Evolutionary conservation across 495 filamentous ascomycete genomes (phyloP).

Genomic region (Aspergillus hancockii): DNA sequence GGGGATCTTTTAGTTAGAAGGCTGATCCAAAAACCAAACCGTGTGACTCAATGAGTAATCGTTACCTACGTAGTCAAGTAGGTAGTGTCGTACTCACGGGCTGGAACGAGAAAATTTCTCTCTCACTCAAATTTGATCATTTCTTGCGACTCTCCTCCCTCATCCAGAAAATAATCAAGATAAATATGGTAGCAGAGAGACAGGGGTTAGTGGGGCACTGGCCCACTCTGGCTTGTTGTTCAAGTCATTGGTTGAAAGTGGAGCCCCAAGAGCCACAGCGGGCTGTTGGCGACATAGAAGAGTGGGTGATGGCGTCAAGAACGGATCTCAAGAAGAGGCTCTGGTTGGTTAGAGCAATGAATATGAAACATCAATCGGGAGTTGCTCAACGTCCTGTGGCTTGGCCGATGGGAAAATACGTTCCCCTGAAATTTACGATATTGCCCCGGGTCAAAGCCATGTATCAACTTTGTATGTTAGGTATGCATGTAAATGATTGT

Average conservation of each 20-base stretch:
- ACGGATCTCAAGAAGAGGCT: constrained; percentile 9
- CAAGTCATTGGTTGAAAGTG: constrained; percentile 11
- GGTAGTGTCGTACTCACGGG: neutral
- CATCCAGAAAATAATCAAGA: neutral
- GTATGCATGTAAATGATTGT: neutral
- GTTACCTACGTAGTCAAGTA: neutral
- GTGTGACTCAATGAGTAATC: neutral
- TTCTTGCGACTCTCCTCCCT: neutral
- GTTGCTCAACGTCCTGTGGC: constrained; percentile 17
- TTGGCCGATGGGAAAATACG: constrained; percentile 2
- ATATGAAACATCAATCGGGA: constrained; percentile 24
- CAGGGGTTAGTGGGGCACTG: constrained; percentile 6
- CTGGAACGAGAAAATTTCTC: neutral
- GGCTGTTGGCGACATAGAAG: constrained; percentile 9
- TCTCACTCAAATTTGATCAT: neutral
- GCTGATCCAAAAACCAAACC: no score
- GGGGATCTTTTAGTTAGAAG: neutral
- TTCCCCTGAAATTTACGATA: constrained; percentile 17
- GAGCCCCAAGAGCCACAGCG: constrained; percentile 16
- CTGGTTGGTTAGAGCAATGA: constrained; percentile 13
- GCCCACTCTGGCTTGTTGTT: neutral
- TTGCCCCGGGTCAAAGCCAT: neutral
- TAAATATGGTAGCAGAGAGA: constrained; percentile 9
- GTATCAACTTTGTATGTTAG: neutral
- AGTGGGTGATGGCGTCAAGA: constrained; percentile 23